A percentile compares a stretch with the other conserved stretches of the same genome.
Evolutionary conservation across 176 grass and related monocot genomes (phyloP).

Genomic region (Aegilops tauschii): DNA sequence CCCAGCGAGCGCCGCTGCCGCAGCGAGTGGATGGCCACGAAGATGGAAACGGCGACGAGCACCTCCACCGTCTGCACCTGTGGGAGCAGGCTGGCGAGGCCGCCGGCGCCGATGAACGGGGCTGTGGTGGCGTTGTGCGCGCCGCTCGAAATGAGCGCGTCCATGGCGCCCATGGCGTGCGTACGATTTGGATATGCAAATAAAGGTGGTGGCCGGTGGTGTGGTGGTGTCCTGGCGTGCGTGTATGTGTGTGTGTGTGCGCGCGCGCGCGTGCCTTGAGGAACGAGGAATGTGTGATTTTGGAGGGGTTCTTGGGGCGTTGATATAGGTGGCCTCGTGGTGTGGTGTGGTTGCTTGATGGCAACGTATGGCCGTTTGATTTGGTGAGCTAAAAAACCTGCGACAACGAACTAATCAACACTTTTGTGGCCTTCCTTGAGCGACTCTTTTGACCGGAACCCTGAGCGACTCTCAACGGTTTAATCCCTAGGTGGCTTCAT

Average conservation of each 20-base stretch:
- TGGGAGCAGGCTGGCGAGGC: constrained; percentile 26
- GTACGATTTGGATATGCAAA: neutral
- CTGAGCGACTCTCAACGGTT: neutral
- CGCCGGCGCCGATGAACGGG: neutral
- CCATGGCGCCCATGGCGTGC: constrained; percentile 32
- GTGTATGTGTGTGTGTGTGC: neutral
- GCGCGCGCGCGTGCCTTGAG: neutral
- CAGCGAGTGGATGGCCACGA: constrained; percentile 63
- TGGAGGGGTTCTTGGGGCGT: constrained; percentile 4
- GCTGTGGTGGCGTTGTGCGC: constrained; percentile 2
- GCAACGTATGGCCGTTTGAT: constrained; percentile 49
- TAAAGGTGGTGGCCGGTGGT: neutral
- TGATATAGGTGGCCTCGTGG: constrained; percentile 35
- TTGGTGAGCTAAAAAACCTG: constrained; percentile 63
- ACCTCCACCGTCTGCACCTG: constrained; percentile 68
- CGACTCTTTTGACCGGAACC: neutral
- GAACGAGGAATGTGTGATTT: neutral
- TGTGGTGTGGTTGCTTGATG: constrained; percentile 6
- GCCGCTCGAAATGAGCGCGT: neutral
- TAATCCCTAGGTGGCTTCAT: neutral
- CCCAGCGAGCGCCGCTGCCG: constrained; percentile 57
- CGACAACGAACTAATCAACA: neutral
- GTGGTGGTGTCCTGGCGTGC: neutral
- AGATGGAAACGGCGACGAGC: constrained; percentile 63
- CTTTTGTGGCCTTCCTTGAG: neutral